A percentile compares a stretch with the other conserved stretches of the same genome.
phyloP scores from a whole-genome alignment of 2,329 filamentous ascomycete species.

The Aureobasidium melanogenum region DNA sequence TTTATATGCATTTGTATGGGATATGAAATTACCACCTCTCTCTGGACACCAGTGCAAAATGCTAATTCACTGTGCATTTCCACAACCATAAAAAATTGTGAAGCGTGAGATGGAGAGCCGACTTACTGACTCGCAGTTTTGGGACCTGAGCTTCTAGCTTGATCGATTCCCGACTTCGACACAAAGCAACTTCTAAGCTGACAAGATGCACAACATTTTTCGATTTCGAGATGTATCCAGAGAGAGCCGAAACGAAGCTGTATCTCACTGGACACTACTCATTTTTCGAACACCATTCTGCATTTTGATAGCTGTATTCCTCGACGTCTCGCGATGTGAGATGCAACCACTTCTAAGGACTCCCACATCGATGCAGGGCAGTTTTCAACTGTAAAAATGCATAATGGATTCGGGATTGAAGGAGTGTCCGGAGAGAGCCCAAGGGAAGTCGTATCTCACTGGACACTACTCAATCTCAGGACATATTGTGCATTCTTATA shows the following conservation, averaged over 20 bases:
- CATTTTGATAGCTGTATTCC: not conserved
- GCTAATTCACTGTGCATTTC: not conserved
- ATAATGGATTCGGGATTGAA: not conserved
- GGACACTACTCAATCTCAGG: not conserved
- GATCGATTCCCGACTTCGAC: not conserved
- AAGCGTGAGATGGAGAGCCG: too few relatives aligned
- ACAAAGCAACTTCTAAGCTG: not conserved
- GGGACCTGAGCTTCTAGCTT: too few relatives aligned
- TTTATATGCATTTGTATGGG: constrained; percentile 10
- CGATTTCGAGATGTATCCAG: not conserved
- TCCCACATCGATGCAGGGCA: not conserved
- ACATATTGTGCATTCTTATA: not conserved
- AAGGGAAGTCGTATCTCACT: not conserved
- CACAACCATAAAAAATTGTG: too few relatives aligned
- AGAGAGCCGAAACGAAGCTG: not conserved
- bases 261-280: not conserved
- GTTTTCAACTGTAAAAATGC: not conserved
- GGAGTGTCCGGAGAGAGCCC: not conserved
- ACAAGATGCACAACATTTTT: not conserved
- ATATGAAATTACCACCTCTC: not conserved
- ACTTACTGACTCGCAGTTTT: too few relatives aligned
- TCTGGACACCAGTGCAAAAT: not conserved
- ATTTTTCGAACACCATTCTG: not conserved
- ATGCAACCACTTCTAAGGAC: not conserved
- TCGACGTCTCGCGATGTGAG: not conserved